Percentiles rank a stretch among this genome's conserved stretches.
Conservation (phyloP, 371 early-diverging fungal genomes). For the Entomophthora muscae region DNA sequence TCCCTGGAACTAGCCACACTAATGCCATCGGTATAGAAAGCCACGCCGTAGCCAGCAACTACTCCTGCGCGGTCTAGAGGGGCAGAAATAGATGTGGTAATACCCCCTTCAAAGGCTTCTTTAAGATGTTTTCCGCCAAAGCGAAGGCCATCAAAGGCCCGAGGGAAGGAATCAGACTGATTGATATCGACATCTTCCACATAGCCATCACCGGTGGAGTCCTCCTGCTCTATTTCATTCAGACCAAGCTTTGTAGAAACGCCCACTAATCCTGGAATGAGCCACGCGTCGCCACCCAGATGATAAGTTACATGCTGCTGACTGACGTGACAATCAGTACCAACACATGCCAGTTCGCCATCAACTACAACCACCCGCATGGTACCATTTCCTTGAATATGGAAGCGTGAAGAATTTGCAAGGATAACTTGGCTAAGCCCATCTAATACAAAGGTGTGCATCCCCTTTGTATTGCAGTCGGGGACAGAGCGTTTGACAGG, state of each 20-base stretch:
- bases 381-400: conserved; percentile 9
- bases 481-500: background rate
- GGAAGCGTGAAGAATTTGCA: background rate
- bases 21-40: conserved; percentile 18
- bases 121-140: conserved; percentile 33
- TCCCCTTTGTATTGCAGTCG: conserved; percentile 6
- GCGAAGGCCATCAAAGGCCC: conserved; percentile 34
- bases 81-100: conserved; percentile 30
- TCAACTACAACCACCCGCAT: conserved; percentile 24
- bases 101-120: conserved; percentile 41
- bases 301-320: conserved; percentile 12
- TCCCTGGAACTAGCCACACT: conserved; percentile 20
- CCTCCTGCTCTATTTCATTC: conserved; percentile 33
- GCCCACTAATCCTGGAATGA: conserved; percentile 21
- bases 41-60: conserved; percentile 27
- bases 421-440: conserved; percentile 24
- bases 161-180: conserved; percentile 12
- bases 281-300: conserved; percentile 15
- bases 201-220: conserved; percentile 28
- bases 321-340: conserved; percentile 20
- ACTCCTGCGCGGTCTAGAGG: conserved; percentile 21
- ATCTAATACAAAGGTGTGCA: conserved; percentile 22
- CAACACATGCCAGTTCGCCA: conserved; percentile 30
- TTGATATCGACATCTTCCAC: conserved; percentile 13
- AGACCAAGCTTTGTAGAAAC: conserved; percentile 32